Conservation (phyloP, 2,329 filamentous ascomycete species). For the Penicillium sumatraense region DNA sequence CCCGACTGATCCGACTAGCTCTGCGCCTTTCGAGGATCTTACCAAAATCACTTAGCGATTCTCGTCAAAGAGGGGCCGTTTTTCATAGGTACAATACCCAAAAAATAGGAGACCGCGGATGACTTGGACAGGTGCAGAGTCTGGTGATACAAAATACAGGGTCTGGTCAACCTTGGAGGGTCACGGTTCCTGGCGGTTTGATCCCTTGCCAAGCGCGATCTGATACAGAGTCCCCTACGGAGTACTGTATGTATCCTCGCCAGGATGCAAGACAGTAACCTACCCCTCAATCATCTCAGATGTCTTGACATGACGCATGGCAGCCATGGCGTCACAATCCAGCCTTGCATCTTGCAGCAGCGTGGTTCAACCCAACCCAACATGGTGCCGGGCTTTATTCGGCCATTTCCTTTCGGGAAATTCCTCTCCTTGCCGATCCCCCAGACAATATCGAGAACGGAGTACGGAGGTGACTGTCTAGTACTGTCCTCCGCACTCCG, state of each 20-base stretch:
- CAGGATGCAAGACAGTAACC: not conserved
- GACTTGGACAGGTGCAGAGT: not conserved
- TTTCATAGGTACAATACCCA: not conserved
- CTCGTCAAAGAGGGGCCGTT: not conserved
- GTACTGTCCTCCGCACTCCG: too few species aligned
- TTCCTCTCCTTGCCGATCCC: not conserved
- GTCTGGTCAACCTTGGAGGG: not conserved
- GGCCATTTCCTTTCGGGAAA: not conserved
- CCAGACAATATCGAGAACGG: too few species aligned
- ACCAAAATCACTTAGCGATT: too few species aligned
- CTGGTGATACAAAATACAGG: too few species aligned
- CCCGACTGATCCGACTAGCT: not conserved
- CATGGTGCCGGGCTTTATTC: not conserved
- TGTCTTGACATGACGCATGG: not conserved
- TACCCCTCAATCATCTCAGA: conserved; percentile 1
- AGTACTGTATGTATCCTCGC: too few species aligned
- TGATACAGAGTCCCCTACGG: too few species aligned
- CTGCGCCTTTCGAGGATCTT: not conserved
- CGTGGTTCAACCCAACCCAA: not conserved
- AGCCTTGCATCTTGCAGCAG: not conserved
- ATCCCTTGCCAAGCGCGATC: not conserved
- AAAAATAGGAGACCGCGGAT: not conserved
- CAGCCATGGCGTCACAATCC: not conserved
- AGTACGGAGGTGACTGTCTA: too few species aligned
- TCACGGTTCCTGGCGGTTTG: not conserved